These are phyloP conservation scores for Colletotrichum tropicicola DNA, from an alignment of 2,329 filamentous ascomycete genomes.

Conservation along the genomic window DNA sequence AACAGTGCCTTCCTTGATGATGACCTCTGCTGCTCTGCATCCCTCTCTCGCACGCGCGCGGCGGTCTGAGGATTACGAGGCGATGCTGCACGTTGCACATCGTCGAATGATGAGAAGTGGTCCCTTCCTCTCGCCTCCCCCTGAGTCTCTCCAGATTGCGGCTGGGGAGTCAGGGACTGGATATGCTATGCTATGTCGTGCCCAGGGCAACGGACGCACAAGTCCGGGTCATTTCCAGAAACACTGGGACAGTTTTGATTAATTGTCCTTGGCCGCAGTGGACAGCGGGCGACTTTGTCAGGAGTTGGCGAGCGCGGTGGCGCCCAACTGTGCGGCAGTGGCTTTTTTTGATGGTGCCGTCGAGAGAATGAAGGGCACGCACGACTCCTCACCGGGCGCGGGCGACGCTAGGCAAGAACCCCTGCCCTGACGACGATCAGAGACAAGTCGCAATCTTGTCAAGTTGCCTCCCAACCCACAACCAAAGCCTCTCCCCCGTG, in stretches of 20 bases:
- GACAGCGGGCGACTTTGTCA: not conserved
- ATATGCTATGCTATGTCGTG: not conserved
- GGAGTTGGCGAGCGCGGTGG: conserved; percentile 1
- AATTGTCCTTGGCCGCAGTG: not conserved
- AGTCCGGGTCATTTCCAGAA: conserved; percentile 8
- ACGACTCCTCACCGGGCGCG: no score
- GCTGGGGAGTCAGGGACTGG: not conserved
- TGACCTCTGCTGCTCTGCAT: no score
- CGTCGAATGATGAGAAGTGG: not conserved
- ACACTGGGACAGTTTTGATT: not conserved
- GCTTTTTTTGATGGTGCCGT: not conserved
- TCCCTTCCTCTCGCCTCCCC: not conserved
- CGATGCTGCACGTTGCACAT: not conserved
- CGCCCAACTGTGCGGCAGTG: conserved; percentile 1
- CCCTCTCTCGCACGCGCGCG: not conserved
- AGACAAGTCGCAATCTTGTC: conserved; percentile 28
- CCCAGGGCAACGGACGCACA: conserved; percentile 3
- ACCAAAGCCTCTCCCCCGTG: not conserved
- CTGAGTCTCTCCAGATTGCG: not conserved
- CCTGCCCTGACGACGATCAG: conserved; percentile 27
- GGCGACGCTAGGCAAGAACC: no score
- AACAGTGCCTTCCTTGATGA: not conserved
- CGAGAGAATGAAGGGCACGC: not conserved
- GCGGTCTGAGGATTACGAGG: not conserved
- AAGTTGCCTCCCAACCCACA: conserved; percentile 17